Conservation (phyloP, 257 asterid genomes). For the Solanum medicagineum region DNA sequence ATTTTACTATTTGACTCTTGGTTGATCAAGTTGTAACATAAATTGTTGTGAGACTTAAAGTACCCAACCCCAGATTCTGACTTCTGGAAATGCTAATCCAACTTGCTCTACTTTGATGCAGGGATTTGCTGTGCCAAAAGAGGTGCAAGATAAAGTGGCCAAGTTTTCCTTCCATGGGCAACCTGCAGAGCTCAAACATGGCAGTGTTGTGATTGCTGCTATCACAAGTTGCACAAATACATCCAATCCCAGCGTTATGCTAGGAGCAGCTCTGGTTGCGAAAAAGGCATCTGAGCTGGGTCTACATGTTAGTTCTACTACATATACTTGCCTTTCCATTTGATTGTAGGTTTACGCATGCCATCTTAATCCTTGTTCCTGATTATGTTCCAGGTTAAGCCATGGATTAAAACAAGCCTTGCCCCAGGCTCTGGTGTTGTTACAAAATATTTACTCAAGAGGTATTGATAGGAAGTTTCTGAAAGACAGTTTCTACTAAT, state of each 20-base stretch:
- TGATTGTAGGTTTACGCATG: neutral
- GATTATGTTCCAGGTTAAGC: constrained; percentile 56
- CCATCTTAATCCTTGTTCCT: constrained; percentile 6
- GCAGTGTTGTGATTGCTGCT: constrained; percentile 94
- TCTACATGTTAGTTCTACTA: constrained; percentile 42
- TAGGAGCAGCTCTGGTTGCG: constrained; percentile 93
- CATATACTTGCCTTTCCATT: neutral
- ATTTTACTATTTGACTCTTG: neutral
- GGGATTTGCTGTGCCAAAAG: constrained; percentile 96
- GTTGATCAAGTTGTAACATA: neutral
- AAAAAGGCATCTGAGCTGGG: constrained; percentile 87
- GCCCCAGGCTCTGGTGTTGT: constrained; percentile 98
- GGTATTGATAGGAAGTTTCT: constrained; percentile 29
- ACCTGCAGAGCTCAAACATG: constrained; percentile 91
- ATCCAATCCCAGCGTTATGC: constrained; percentile 96
- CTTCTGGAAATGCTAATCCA: neutral
- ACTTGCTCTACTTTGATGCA: constrained; percentile 6
- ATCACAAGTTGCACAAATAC: constrained; percentile 97
- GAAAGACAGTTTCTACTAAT: neutral
- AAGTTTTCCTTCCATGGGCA: constrained; percentile 74
- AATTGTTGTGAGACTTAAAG: neutral
- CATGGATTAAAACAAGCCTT: constrained; percentile 97
- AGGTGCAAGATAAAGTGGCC: constrained; percentile 64
- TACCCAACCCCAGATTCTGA: neutral
- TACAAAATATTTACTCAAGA: constrained; percentile 63